Percentiles rank a stretch among this genome's conserved stretches.
These are phyloP conservation scores for Arctium lappa DNA, from an alignment of 129 eudicot species.

Conservation along the genomic window DNA sequence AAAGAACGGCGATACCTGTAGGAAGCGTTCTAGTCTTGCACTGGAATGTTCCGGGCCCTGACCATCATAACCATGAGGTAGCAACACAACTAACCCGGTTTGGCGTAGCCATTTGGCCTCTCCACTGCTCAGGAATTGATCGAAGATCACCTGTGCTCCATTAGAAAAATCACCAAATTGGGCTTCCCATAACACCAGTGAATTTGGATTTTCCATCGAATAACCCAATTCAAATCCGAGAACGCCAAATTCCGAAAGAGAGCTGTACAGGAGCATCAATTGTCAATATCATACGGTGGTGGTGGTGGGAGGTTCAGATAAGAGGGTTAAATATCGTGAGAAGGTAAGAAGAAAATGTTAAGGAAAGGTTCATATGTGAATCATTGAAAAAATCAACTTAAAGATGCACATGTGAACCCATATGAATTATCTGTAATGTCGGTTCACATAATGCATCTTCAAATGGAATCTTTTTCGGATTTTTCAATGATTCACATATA, in stretches of 20 bases:
- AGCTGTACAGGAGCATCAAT: slow-evolving; percentile 43
- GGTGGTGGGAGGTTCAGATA: not conserved
- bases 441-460: no score
- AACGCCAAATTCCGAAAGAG: slow-evolving; percentile 96
- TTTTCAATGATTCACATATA: no score
- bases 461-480: no score
- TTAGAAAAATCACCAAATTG: slow-evolving; percentile 95
- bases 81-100: slow-evolving; percentile 76
- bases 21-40: slow-evolving; percentile 86
- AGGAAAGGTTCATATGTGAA: no score
- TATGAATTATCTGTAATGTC: no score
- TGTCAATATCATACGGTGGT: not conserved
- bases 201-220: slow-evolving; percentile 97
- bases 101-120: slow-evolving; percentile 97
- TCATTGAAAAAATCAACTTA: no score
- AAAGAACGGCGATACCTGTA: slow-evolving; percentile 28
- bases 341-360: no score
- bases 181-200: slow-evolving; percentile 95
- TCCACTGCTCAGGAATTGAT: slow-evolving; percentile 93
- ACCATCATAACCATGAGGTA: slow-evolving; percentile 99
- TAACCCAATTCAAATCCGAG: slow-evolving; percentile 96
- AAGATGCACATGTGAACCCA: no score
- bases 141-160: slow-evolving; percentile 96
- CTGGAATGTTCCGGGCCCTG: slow-evolving; percentile 99
- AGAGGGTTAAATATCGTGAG: not conserved